These are phyloP conservation scores for Beta lomatogona DNA, from an alignment of 179 eudicot genomes.

Conservation along the genomic window DNA sequence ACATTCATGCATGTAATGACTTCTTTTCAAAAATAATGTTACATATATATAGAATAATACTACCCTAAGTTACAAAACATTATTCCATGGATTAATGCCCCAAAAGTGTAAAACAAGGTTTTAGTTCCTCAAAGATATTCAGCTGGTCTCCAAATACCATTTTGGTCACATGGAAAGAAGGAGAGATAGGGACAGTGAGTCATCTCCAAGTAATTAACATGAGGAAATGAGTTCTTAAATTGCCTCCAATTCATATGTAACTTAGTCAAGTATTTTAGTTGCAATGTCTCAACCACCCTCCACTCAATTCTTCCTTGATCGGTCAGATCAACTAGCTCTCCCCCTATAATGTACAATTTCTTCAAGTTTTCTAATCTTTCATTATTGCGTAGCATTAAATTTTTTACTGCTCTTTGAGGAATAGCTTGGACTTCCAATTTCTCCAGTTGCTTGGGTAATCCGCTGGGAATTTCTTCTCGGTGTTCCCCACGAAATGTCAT, in stretches of 20 bases:
- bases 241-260: constrained; percentile 5
- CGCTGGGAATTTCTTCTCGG: not conserved
- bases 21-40: too few species aligned
- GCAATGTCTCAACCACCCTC: not conserved
- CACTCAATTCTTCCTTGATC: not conserved
- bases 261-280: not conserved
- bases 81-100: too few species aligned
- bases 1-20: too few species aligned
- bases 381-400: not conserved
- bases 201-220: not conserved
- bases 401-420: not conserved
- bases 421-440: constrained; percentile 9
- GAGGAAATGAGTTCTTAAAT: not conserved
- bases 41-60: too few species aligned
- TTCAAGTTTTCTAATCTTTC: not conserved
- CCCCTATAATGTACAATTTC: constrained; percentile 12
- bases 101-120: too few species aligned
- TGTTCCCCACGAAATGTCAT: too few species aligned
- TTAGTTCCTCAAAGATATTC: not conserved
- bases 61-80: too few species aligned
- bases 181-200: not conserved
- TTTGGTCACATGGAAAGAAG: not conserved
- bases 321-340: not conserved
- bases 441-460: not conserved
- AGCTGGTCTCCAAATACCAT: not conserved